Evolutionary conservation across 768 basidiomycete species (phyloP).

Genomic region (Russula olivacea): DNA sequence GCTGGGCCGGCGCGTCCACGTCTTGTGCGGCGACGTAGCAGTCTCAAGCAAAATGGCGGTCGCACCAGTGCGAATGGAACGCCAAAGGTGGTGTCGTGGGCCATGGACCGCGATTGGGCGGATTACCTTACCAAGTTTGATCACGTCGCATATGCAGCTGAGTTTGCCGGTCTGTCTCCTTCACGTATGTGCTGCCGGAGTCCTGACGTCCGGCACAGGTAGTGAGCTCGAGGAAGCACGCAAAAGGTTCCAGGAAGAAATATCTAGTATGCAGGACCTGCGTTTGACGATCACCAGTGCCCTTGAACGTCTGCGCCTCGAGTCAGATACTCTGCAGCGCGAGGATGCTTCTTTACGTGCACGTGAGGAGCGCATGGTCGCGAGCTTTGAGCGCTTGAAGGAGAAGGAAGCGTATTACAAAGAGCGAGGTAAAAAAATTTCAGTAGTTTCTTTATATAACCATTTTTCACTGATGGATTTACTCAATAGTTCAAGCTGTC

Average conservation of each 20-base stretch:
- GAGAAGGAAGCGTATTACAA: conserved; percentile 39
- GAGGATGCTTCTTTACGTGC: conserved; percentile 39
- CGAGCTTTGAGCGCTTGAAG: conserved; percentile 38
- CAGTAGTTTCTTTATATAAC: background rate
- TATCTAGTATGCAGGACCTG: conserved; percentile 51
- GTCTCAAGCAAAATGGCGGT: conserved; percentile 44
- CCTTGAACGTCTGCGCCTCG: conserved; percentile 35
- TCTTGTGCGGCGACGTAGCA: conserved; percentile 50
- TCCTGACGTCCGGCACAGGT: conserved; percentile 34
- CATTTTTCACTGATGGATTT: background rate
- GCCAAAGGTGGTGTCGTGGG: conserved; percentile 69
- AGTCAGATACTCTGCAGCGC: conserved; percentile 38
- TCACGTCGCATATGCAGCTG: conserved; percentile 37
- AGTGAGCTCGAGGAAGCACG: conserved; percentile 56
- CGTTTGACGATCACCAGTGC: conserved; percentile 47
- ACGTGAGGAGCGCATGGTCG: conserved; percentile 38
- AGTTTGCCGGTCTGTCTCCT: conserved; percentile 35
- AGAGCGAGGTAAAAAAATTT: conserved; percentile 34
- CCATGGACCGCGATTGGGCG: conserved; percentile 58
- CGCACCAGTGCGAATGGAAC: conserved; percentile 46
- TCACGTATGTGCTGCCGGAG: background rate
- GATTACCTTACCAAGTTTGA: conserved; percentile 49
- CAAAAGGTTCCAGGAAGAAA: conserved; percentile 54
- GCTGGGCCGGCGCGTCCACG: conserved; percentile 26
- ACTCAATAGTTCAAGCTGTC: conserved; percentile 35